Conservation (phyloP, 176 grass and related monocot species). For the Canna indica region DNA sequence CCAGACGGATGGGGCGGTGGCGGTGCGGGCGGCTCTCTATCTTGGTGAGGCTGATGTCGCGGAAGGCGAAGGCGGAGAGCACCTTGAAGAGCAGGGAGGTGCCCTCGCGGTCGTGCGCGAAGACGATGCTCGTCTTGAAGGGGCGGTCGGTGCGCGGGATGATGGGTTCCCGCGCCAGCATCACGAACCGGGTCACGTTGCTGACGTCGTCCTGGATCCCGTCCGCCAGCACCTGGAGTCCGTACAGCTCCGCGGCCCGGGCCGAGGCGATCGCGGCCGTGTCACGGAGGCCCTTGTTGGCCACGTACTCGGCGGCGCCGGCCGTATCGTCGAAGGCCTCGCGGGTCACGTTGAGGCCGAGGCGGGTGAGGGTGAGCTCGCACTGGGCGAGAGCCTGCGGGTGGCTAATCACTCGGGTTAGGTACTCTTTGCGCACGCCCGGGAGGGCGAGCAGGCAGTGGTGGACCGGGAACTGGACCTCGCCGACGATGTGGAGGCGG, state of each 20-base stretch:
- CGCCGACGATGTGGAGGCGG: slow-evolving; percentile 32
- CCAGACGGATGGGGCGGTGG: slow-evolving; percentile 8
- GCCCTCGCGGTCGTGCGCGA: slow-evolving; percentile 65
- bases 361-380: slow-evolving; percentile 36
- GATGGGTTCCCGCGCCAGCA: slow-evolving; percentile 76
- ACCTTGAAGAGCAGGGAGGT: slow-evolving; percentile 88
- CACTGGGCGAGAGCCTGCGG: slow-evolving; percentile 37
- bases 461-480: slow-evolving; percentile 26
- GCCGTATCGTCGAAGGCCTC: slow-evolving; percentile 87
- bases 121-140: slow-evolving; percentile 92
- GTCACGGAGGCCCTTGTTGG: slow-evolving; percentile 35
- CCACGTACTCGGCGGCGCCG: slow-evolving; percentile 59
- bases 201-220: slow-evolving; percentile 70
- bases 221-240: slow-evolving; percentile 49
- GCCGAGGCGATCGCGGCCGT: slow-evolving; percentile 65
- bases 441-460: slow-evolving; percentile 35
- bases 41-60: slow-evolving; percentile 88
- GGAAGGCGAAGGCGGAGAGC: slow-evolving; percentile 71
- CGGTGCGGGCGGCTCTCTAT: slow-evolving; percentile 43
- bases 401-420: slow-evolving; percentile 35
- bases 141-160: slow-evolving; percentile 68
- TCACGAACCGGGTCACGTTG: slow-evolving; percentile 67
- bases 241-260: slow-evolving; percentile 70
- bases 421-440: slow-evolving; percentile 25
- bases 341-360: slow-evolving; percentile 81